phyloP scores from a whole-genome alignment of 768 basidiomycete genomes.

The Lentinula lateritia region DNA sequence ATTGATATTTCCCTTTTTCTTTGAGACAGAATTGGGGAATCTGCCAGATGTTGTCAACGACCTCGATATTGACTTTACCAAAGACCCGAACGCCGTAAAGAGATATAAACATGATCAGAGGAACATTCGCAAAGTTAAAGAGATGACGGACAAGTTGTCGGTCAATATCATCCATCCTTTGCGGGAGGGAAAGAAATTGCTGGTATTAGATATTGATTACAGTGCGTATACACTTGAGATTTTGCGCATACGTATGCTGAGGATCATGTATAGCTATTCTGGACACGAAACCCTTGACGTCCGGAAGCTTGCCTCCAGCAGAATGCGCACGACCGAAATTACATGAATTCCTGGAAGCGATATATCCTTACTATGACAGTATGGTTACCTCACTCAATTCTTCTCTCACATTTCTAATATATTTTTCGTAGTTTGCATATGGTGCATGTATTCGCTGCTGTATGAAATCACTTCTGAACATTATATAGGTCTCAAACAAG shows the following conservation, averaged over 20 bases:
- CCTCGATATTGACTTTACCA: slow-evolving; percentile 75
- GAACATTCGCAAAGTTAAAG: slow-evolving; percentile 76
- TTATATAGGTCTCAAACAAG: slow-evolving; percentile 71
- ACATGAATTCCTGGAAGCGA: slow-evolving; percentile 76
- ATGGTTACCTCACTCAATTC: slow-evolving; percentile 12
- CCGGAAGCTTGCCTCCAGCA: slow-evolving; percentile 68
- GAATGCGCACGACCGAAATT: slow-evolving; percentile 82
- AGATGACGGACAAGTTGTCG: slow-evolving; percentile 59
- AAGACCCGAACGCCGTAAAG: slow-evolving; percentile 49
- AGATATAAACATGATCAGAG: slow-evolving; percentile 70
- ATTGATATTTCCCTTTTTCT: not conserved
- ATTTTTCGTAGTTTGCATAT: slow-evolving; percentile 60
- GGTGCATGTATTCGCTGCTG: slow-evolving; percentile 35
- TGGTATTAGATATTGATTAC: slow-evolving; percentile 88
- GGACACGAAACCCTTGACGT: slow-evolving; percentile 82
- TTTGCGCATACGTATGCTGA: slow-evolving; percentile 6
- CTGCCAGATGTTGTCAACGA: slow-evolving; percentile 75
- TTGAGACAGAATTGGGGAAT: slow-evolving; percentile 46
- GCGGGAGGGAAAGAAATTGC: slow-evolving; percentile 69
- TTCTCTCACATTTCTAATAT: not conserved
- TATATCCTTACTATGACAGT: slow-evolving; percentile 83
- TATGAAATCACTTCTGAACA: not conserved
- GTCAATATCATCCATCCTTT: slow-evolving; percentile 73
- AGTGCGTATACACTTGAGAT: slow-evolving; percentile 28
- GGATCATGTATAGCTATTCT: slow-evolving; percentile 52